Conservation (phyloP, 805 yeast genomes). For the Wickerhamomyces bovis region DNA sequence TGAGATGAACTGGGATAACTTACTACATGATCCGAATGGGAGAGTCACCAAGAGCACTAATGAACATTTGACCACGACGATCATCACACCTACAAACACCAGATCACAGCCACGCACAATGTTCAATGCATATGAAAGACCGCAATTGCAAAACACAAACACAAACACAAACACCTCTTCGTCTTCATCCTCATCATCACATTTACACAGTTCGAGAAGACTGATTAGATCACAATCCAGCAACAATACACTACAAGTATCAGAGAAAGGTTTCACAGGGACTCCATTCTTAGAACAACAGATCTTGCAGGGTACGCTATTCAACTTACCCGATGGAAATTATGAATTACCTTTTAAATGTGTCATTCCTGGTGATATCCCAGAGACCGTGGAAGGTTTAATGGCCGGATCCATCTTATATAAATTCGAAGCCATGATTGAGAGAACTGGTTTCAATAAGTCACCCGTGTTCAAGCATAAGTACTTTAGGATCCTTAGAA, state of each 20-base stretch:
- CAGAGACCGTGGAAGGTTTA: constrained; percentile 86
- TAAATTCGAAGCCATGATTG: constrained; percentile 69
- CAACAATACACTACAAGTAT: constrained; percentile 22
- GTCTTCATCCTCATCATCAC: constrained; percentile 2
- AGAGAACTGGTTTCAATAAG: constrained; percentile 52
- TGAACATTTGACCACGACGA: not conserved
- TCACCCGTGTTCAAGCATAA: constrained; percentile 40
- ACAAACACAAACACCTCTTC: no score
- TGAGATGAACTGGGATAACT: constrained; percentile 70
- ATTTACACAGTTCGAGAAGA: constrained; percentile 1
- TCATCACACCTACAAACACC: constrained; percentile 9
- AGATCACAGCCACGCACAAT: constrained; percentile 1
- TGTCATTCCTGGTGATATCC: constrained; percentile 68
- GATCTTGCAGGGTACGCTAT: constrained; percentile 23
- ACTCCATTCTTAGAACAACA: constrained; percentile 27
- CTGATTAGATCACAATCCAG: constrained; percentile 19
- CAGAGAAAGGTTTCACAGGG: constrained; percentile 25
- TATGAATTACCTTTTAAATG: constrained; percentile 84
- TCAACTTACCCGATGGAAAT: constrained; percentile 58
- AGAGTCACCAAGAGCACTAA: constrained; percentile 16
- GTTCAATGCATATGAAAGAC: not conserved
- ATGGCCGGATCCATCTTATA: constrained; percentile 73
- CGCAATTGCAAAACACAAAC: not conserved
- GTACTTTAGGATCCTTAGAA: constrained; percentile 74
- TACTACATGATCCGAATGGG: constrained; percentile 30